Evolutionary conservation across 305 asterid genomes (phyloP), one percentile per base, ranked within the genome.

Genomic region (Solanum hybrid): DNA sequence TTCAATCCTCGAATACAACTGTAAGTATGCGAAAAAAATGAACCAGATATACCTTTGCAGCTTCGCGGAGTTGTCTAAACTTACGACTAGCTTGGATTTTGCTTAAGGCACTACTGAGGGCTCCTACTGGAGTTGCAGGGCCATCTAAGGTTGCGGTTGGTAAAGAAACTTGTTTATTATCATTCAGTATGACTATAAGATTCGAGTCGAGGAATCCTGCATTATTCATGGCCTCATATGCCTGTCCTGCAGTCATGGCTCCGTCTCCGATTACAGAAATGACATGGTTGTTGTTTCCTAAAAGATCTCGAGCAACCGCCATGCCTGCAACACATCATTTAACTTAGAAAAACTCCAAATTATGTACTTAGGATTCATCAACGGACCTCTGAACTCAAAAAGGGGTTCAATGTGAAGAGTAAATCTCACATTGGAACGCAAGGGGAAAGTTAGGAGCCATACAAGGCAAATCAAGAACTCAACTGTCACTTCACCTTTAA

Each of bases 231-330:
- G 98, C 98, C 93, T 96, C 98, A 11, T 95, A 96, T 3, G 96
- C 98, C 89, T 96, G 98, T 87, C 98, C 98, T 74, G 97, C 98
- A 1, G 97, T 96, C 96, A 94, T 95, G 4, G 98, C 96, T 37
- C 97, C 98, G 16, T 96, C 97, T 57, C 98, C 97, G 11, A 96
- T 95, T 51, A 96, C 96, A 2, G 97, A 92, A 37, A 96, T 93
- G 8, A 96, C 97, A 87, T 87, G 93, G 93, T 96, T 94, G 13
- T 92, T 89, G 92, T 95, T 95, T 16, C 98, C 96, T 31, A 94
- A 74, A 18, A 96, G 92, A 89, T 96, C 98, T 85, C 98, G 94
- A 51, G 92, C 98, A 14, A 96, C 95, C 9, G 98, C 98, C 98
- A 96, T 96, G 64, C 98, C 98, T 95, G 92, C 51, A 78, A 35